Percentiles rank a stretch among this genome's conserved stretches.
Conservation (phyloP, 345 rosid genomes). For the Eucalyptus microcorys region DNA sequence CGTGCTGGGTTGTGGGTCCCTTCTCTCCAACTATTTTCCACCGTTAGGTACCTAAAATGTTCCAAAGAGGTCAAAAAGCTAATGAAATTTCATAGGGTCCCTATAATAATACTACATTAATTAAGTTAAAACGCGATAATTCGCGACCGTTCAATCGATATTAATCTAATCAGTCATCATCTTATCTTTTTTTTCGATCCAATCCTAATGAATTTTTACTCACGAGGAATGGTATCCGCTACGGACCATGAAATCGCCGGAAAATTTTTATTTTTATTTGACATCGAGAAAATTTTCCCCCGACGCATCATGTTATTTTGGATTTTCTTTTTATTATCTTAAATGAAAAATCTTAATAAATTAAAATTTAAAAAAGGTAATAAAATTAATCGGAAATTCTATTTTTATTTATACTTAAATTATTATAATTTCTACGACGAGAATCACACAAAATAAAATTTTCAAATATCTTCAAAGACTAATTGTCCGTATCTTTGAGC, state of each 20-base stretch:
- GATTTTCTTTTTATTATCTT: background rate
- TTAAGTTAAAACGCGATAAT: background rate
- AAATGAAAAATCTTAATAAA: background rate
- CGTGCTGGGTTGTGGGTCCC: background rate
- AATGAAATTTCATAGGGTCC: background rate
- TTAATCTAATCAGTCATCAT: background rate
- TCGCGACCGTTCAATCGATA: background rate
- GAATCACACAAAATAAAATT: background rate
- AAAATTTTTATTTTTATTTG: background rate
- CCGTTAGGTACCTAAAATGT: background rate
- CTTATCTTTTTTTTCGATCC: background rate
- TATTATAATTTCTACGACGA: no score
- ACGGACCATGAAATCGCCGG: fast-evolving
- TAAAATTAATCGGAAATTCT: background rate
- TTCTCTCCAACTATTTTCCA: background rate
- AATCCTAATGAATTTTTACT: fast-evolving
- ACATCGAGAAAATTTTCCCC: no score
- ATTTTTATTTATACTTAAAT: no score
- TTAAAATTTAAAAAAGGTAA: background rate
- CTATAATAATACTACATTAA: background rate
- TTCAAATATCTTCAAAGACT: background rate
- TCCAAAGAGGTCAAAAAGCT: background rate
- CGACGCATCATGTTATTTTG: background rate
- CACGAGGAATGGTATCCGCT: fast-evolving
- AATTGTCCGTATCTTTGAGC: fast-evolving